Base-by-base conservation (phyloP, 805 yeast genomes). In the Candida vaughaniae region DNA sequence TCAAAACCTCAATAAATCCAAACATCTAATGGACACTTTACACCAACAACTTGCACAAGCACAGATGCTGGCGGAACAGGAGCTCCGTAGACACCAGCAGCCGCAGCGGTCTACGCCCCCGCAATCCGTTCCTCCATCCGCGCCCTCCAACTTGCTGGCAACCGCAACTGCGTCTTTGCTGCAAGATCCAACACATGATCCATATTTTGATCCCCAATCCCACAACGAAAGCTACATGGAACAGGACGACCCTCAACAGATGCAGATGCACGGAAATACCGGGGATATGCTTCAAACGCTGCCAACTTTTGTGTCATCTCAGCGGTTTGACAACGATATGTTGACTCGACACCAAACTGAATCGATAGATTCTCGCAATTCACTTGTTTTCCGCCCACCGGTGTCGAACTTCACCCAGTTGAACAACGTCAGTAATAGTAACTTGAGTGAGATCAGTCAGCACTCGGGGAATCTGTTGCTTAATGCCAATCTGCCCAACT, bases 311-410 rank as follows among this genome's bases (percentile, higher is more conserved):
- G 35, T 42, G 10, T 36, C 47, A 31, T 48, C 55, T 22, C 54
- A 55, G 22, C 40, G 48, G 16, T 53, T 58, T 22, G 64, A 62
- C 19, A 49, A 57, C 45, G 50, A 38, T 42, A 44, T 18, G 32
- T 32, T 16, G 1, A 23, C 12, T 25, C 27, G 27, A 9, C 34
- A 31, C 19, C 34, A 31, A 22, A 35, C 38, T 16, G 49, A 65
- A 31, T 62, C 66, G 36, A 58, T 68, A 22, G 74, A 67, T 41
- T 56, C 64, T 29, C 50, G 51, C 25, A 46, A 40, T 27, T 46
- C 54, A 5, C 46, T 63, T 39, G 51, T 48, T 32, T 68, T 66
- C 45, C 62, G 58, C 35, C 74, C 74, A 3, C 73, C 73, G 1
- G 48, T 60, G n/a, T 18, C 33, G 15, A 26, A 29, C 5, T 67